These are phyloP conservation scores for Pseudozyma pruni DNA, from an alignment of 1,284 basidiomycete genomes.

Conservation along the genomic window DNA sequence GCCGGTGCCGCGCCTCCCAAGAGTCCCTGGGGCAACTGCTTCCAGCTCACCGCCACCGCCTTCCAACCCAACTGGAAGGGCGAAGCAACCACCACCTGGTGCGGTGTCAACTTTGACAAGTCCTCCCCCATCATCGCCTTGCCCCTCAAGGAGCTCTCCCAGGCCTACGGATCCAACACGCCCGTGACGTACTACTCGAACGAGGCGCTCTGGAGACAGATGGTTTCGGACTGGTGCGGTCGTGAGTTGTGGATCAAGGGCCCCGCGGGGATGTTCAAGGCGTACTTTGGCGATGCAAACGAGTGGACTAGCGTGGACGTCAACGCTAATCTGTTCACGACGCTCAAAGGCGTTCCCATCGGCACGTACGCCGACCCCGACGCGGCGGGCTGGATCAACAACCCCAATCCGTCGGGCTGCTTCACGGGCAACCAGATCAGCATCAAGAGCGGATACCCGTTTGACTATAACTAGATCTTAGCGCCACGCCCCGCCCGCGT, in stretches of 20 bases:
- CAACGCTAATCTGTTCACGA: constrained; percentile 47
- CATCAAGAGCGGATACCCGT: constrained; percentile 36
- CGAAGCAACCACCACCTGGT: constrained; percentile 49
- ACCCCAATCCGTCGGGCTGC: constrained; percentile 28
- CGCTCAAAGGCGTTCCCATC: constrained; percentile 30
- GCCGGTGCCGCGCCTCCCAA: constrained; percentile 42
- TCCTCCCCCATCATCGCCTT: constrained; percentile 40
- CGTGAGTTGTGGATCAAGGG: constrained; percentile 38
- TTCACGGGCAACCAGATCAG: constrained; percentile 35
- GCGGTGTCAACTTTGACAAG: constrained; percentile 46
- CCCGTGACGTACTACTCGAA: constrained; percentile 46
- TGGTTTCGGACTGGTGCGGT: constrained; percentile 46
- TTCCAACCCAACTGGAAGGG: constrained; percentile 52
- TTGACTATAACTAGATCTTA: constrained; percentile 20
- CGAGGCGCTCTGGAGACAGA: constrained; percentile 31
- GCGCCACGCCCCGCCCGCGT: too few species aligned
- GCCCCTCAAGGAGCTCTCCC: constrained; percentile 37
- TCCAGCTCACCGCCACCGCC: constrained; percentile 43
- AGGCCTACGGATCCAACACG: constrained; percentile 27
- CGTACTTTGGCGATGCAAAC: constrained; percentile 49
- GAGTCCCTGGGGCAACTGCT: constrained; percentile 46
- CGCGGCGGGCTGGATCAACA: constrained; percentile 37
- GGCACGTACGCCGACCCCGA: constrained; percentile 31
- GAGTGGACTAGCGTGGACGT: constrained; percentile 44
- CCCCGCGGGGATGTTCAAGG: constrained; percentile 40